Percentiles rank a stretch among this genome's conserved stretches.
Conservation (phyloP, 2,329 filamentous ascomycete genomes). For the Rhinocladiella mackenziei region DNA sequence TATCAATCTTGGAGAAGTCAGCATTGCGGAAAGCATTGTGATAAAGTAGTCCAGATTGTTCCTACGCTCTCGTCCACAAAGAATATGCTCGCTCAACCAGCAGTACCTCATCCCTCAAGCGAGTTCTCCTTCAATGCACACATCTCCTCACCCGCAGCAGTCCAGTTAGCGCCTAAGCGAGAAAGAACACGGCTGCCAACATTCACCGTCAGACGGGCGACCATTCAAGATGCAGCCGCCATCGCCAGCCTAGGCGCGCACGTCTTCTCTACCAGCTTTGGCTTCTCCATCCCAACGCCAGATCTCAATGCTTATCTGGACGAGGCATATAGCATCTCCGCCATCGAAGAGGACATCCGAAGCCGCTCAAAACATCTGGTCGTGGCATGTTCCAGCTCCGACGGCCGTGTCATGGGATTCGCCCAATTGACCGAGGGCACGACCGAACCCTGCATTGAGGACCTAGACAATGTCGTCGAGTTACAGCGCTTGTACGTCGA, state of each 20-base stretch:
- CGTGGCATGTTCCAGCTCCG: conserved; percentile 12
- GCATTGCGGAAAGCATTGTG: too few relatives aligned
- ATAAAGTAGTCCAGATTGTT: too few relatives aligned
- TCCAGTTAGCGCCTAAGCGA: conserved; percentile 4
- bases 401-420: conserved; percentile 19
- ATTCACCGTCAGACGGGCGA: conserved; percentile 15
- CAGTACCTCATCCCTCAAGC: not conserved
- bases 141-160: conserved; percentile 13
- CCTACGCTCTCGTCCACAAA: too few relatives aligned
- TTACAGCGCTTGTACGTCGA: conserved; percentile 25
- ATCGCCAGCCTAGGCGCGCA: conserved; percentile 21
- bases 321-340: conserved; percentile 17
- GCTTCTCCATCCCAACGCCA: conserved; percentile 22
- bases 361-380: conserved; percentile 16
- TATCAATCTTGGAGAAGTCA: too few relatives aligned
- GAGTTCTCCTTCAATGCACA: conserved; percentile 16
- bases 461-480: conserved; percentile 16
- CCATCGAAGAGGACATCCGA: conserved; percentile 19
- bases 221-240: conserved; percentile 15
- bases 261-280: conserved; percentile 24
- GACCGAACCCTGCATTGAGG: conserved; percentile 20
- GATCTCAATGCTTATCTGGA: conserved; percentile 22
- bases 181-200: conserved; percentile 1
- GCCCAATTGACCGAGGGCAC: conserved; percentile 23
- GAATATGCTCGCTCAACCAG: conserved; percentile 5